Evolutionary conservation across 805 yeast species (phyloP), one percentile per base, ranked within the genome.

Genomic region (Citeromyces matritensis): DNA sequence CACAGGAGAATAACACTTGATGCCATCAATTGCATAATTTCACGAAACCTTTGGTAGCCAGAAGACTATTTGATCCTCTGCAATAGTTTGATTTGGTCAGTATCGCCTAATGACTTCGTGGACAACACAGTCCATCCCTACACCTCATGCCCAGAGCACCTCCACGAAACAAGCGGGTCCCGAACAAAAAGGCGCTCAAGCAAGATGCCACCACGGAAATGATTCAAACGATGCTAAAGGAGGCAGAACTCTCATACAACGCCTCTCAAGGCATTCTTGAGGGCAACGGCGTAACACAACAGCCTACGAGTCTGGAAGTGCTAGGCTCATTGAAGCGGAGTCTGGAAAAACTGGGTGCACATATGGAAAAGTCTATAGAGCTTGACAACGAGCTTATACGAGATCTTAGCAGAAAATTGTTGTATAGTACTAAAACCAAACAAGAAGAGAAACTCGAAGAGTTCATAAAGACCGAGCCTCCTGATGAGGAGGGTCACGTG

Each of bases 201-300:
- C 32, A 32, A 10, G 27, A 47, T 13, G 45, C 51, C 8, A 69
- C 73, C 1, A 53, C 66, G 1, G 41, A 47, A 17, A 53, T 63
- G 3, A 37, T 78, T 32, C 62, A 63, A 19, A 65, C 67, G 33
- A 64, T 78, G 9, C 52, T 77, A 33, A 53, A 55, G 29, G 70
- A 68, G 38, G 49, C 75, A 25, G 58, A 62, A 30, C 48, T 78
- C 33, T 53, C 67, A 1, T 77, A 69, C 43, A 81, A 76, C 42
- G 55, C 65, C 4, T 66, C 69, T 26, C 56, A 66, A 11, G 85
- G 85, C 2, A 49, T 69, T 32, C 49, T 78, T 15, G 73, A 65
- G 39, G 86, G 86, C 1, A 74, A 69, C 12, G 43, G 61, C 5
- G 57, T 69, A 0, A 53, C 64, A 2, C 60, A 67, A 5, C 51